Evolutionary conservation across 345 rosid genomes (phyloP).

Genomic region (Syzygium aqueum): DNA sequence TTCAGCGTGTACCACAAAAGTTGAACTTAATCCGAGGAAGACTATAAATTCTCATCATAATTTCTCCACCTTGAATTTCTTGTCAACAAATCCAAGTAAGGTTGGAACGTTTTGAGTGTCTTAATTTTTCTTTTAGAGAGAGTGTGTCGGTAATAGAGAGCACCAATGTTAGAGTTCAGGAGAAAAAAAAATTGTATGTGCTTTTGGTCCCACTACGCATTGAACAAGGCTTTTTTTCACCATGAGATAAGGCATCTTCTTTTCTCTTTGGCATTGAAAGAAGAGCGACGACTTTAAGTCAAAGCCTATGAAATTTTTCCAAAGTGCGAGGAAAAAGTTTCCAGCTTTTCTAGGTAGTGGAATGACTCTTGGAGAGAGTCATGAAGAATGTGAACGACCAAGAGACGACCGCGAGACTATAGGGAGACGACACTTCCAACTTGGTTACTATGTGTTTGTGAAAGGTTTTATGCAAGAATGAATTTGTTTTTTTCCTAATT

Average conservation of each 20-base stretch:
- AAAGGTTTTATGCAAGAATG: not conserved
- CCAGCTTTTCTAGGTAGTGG: not conserved
- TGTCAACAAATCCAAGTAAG: not conserved
- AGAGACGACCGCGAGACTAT: not conserved
- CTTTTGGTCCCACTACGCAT: accelerated
- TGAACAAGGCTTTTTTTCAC: not conserved
- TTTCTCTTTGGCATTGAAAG: not conserved
- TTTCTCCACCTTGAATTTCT: not conserved
- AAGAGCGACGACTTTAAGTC: no score
- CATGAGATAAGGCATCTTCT: not conserved
- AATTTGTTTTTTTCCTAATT: not conserved
- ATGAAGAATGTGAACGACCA: not conserved
- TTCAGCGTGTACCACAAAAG: not conserved
- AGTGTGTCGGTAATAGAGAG: no score
- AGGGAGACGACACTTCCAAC: not conserved
- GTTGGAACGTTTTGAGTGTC: no score
- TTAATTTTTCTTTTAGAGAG: no score
- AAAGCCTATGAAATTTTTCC: not conserved
- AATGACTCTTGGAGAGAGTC: accelerated
- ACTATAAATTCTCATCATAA: not conserved
- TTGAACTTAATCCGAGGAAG: not conserved
- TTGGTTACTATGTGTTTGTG: not conserved
- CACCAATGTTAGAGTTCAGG: no score
- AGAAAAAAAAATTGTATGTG: no score
- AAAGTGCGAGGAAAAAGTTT: not conserved